Conservation (phyloP, 345 rosid genomes). For the Linum tenue region DNA sequence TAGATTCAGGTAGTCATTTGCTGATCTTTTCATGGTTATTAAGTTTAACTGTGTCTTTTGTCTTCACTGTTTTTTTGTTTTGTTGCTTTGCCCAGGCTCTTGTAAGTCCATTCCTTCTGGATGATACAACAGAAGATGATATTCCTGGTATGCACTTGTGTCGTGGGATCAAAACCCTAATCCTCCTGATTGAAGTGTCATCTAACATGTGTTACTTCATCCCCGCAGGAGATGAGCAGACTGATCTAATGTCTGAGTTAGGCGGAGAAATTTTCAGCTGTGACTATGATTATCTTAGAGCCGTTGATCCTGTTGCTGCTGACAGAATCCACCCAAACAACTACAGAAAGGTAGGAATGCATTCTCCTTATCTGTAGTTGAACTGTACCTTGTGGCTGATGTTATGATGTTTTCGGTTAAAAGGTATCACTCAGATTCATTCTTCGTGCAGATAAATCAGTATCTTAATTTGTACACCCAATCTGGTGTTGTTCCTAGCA, state of each 20-base stretch:
- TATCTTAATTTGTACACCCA: slow-evolving; percentile 62
- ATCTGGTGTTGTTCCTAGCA: slow-evolving; percentile 65
- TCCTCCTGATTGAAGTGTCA: background rate
- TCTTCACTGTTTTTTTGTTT: slow-evolving; percentile 5
- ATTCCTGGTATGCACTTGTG: slow-evolving; percentile 34
- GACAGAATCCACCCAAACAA: slow-evolving; percentile 88
- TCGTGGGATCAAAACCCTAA: slow-evolving; percentile 10
- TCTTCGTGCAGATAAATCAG: slow-evolving; percentile 52
- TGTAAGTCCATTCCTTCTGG: slow-evolving; percentile 72
- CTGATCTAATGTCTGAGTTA: slow-evolving; percentile 21
- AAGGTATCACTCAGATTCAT: slow-evolving; percentile 13
- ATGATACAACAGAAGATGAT: slow-evolving; percentile 41
- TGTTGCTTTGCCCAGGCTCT: slow-evolving; percentile 46
- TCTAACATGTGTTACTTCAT: background rate
- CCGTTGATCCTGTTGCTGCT: slow-evolving; percentile 84
- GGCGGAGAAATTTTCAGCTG: slow-evolving; percentile 20
- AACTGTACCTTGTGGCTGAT: background rate
- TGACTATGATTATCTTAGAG: slow-evolving; percentile 56
- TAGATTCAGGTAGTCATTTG: background rate
- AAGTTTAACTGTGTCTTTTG: background rate
- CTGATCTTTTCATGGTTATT: too few relatives aligned
- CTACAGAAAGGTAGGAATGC: slow-evolving; percentile 53
- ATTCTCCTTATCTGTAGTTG: background rate
- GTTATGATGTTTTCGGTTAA: background rate
- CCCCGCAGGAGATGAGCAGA: slow-evolving; percentile 31